Evolutionary conservation across 495 filamentous ascomycete genomes (phyloP), one percentile per base, ranked within the genome.

Genomic region (Neurospora sp.): DNA sequence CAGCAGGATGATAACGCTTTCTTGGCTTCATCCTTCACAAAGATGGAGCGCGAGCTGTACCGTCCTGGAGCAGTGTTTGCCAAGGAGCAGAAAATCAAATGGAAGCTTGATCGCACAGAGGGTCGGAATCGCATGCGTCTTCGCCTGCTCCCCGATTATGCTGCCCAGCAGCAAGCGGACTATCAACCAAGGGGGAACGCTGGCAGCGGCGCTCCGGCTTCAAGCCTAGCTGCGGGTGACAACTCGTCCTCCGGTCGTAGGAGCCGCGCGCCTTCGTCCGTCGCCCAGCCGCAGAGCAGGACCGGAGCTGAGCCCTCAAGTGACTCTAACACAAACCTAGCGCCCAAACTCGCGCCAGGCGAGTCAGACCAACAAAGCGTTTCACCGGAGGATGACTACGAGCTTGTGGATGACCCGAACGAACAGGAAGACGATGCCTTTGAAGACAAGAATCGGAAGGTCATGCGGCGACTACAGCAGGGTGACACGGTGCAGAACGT

Each of bases 371-470:
- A 75, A 16, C 78, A 80, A 70, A 72, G 80, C 8, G 78, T 86
- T 44, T 78, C 86, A 69, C 83, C 89, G 3, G 94, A 97, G 70
- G 96, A 98, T 69, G 95, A 94, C 70, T 99, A 95, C 75, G 96
- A 99, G 82, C 88, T 99, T 76, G 90, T 99, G 45, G 93, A 97
- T 73, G 88, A 89, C 71, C 88, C 87, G 0, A 87, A 88, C 75
- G 94, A 97, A 72, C 88, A 88, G n/a, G 89, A 93, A 68, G 87
- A 93, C 17, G 95, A 96, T 71, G 90, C 89, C 12, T 97, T 93
- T 76, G 96, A 98, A 81, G 96, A 99, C 78, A 98, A 97, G 83
- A 98, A 99, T 77, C 86, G 96, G 17, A 98, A 96, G 81, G 96
- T 99, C 69, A 94, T 98, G 93, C 86, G 96, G 72, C 97, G 93